Base-by-base conservation (phyloP, 140 eudicot genomes). In the Senecio squalidus region DNA sequence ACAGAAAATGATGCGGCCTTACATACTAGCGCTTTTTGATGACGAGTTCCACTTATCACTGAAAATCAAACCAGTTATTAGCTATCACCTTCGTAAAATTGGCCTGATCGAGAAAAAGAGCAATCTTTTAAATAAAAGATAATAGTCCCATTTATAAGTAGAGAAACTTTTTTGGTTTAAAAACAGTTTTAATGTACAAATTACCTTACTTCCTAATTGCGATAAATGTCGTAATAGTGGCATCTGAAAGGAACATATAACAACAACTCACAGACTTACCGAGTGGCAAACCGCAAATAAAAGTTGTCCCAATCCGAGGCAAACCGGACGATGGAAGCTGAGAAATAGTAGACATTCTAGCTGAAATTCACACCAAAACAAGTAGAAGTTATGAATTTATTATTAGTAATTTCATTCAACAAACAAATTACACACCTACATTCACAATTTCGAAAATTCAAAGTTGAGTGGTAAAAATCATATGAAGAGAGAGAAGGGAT, bases 1-100 rank as follows among this genome's bases (percentile, higher is more conserved):
- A 92, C 71, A 21, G 92, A 74, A 51, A 75, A 64, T 51, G 79
- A 0, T 52, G 66, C 55, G 17, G 86, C 67, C 70, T 72, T 82
- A 18, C 59, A 45, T 33, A 22, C 58, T 15, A 56, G 17, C 13
- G 51, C 84, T 64, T 65, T 73, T 27, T 40, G 80, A 47, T 45
- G 38, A 52, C 62, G 54, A 49, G 74, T 62, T 58, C 52, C 67
- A 52, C 62, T 54, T 23, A 62, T 78, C 70, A 72, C 96, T 91
- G 81, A 25, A 68, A 69, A 63, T 0, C n/a, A 66, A 29, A 67
- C 9, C 14, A 44, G 61, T 54, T 39, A 66, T 68, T 31, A 73
- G 64, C 48, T 47, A 24, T 38, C 34, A 58, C 25, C 34, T 9
- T 57, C 20, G 0, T 14, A 63, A 23, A 29, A 38, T 9, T 30